These are phyloP conservation scores for Yamadazyma akitaensis DNA, from an alignment of 805 yeast species.

Conservation along the genomic window DNA sequence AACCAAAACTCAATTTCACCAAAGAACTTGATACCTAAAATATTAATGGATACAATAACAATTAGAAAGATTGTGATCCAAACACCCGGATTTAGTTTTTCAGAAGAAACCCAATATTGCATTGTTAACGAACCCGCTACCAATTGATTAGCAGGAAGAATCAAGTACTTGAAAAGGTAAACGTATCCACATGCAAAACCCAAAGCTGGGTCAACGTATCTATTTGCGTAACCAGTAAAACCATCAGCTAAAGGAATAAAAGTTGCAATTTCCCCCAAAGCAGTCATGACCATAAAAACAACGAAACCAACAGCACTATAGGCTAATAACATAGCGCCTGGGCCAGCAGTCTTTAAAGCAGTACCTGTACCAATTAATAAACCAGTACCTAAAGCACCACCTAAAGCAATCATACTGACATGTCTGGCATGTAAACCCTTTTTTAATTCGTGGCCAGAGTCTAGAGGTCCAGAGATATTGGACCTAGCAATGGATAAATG, in stretches of 20 bases:
- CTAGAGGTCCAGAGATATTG: slow-evolving; percentile 36
- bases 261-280: slow-evolving; percentile 67
- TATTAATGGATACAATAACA: slow-evolving; percentile 38
- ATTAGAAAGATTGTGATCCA: slow-evolving; percentile 51
- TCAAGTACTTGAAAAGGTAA: slow-evolving; percentile 52
- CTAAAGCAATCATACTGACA: slow-evolving; percentile 72
- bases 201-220: slow-evolving; percentile 63
- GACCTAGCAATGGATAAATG: slow-evolving; percentile 45
- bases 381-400: slow-evolving; percentile 79
- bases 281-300: slow-evolving; percentile 67
- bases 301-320: slow-evolving; percentile 68
- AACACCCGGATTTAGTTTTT: slow-evolving; percentile 52
- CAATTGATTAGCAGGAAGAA: slow-evolving; percentile 61
- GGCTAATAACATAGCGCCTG: slow-evolving; percentile 59
- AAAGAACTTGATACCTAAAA: slow-evolving; percentile 49
- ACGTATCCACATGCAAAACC: slow-evolving; percentile 71
- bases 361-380: slow-evolving; percentile 73
- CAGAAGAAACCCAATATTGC: slow-evolving; percentile 50
- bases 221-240: slow-evolving; percentile 60
- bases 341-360: slow-evolving; percentile 70
- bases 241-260: slow-evolving; percentile 65
- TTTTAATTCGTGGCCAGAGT: slow-evolving; percentile 42
- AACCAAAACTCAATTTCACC: slow-evolving; percentile 64
- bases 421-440: slow-evolving; percentile 53
- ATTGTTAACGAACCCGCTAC: slow-evolving; percentile 58